These are phyloP conservation scores for Hypoxylon sp. DNA, from an alignment of 2,329 filamentous ascomycete genomes.

Conservation along the genomic window DNA sequence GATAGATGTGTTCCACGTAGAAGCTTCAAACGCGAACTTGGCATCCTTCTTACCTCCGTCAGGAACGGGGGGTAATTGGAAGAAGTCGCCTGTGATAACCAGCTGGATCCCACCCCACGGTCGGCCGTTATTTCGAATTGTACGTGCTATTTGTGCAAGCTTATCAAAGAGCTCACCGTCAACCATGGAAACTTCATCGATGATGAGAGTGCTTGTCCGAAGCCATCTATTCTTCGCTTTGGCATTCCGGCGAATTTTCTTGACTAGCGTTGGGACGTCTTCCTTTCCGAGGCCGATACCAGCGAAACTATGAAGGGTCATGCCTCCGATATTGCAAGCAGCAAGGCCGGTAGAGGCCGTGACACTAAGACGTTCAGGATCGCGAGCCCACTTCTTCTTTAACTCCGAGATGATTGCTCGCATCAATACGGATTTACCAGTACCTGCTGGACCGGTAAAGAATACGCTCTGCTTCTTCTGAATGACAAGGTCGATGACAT, in stretches of 20 bases:
- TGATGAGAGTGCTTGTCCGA: slow-evolving; percentile 85
- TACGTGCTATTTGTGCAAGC: slow-evolving; percentile 87
- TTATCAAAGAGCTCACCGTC: slow-evolving; percentile 98
- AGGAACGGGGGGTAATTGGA: slow-evolving; percentile 94
- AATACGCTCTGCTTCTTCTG: slow-evolving; percentile 90
- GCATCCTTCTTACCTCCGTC: slow-evolving; percentile 76
- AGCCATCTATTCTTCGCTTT: slow-evolving; percentile 94
- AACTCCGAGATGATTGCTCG: slow-evolving; percentile 88
- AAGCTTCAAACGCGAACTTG: slow-evolving; percentile 94
- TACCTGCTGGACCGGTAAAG: slow-evolving; percentile 96
- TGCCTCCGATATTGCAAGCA: slow-evolving; percentile 95
- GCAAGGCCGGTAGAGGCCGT: slow-evolving; percentile 96
- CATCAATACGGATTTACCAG: slow-evolving; percentile 95
- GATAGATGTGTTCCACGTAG: slow-evolving; percentile 92
- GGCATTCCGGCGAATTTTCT: slow-evolving; percentile 89
- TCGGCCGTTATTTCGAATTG: slow-evolving; percentile 88
- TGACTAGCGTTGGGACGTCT: slow-evolving; percentile 81
- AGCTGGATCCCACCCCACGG: slow-evolving; percentile 97
- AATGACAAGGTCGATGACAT: slow-evolving; percentile 86
- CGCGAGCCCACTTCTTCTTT: slow-evolving; percentile 80
- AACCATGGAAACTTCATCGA: slow-evolving; percentile 99
- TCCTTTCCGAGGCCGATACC: slow-evolving; percentile 97
- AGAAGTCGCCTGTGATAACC: slow-evolving; percentile 97
- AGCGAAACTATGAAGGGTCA: slow-evolving; percentile 95
- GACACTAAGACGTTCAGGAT: slow-evolving; percentile 89